Evolutionary conservation across 306 rosid species (phyloP).

Genomic region (Pyrus bretschneideri): DNA sequence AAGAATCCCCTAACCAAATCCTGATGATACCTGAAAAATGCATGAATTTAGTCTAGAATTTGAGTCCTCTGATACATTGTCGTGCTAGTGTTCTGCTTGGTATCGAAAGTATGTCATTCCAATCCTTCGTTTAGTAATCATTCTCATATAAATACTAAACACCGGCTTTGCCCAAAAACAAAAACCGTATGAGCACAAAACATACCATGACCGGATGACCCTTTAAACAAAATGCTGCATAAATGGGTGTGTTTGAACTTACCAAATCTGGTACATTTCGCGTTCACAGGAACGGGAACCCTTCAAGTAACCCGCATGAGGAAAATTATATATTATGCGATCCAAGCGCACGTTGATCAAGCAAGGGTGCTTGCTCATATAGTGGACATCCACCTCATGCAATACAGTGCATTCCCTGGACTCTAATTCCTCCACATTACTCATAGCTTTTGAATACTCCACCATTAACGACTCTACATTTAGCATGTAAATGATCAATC

Average conservation of each 20-base stretch:
- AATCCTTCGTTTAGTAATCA: background rate
- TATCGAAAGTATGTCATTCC: background rate
- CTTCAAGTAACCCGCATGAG: slow-evolving; percentile 21
- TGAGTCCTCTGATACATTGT: background rate
- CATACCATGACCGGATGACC: background rate
- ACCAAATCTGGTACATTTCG: background rate
- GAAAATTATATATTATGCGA: slow-evolving; percentile 20
- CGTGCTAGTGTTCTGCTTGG: background rate
- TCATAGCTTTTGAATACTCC: slow-evolving; percentile 1
- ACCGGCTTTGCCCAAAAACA: background rate
- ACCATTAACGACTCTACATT: background rate
- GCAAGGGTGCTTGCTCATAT: background rate
- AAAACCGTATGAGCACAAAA: background rate
- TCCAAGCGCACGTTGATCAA: background rate
- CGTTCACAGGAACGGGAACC: background rate
- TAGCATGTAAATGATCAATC: background rate
- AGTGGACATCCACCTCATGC: slow-evolving; percentile 1
- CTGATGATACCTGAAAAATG: slow-evolving; percentile 25
- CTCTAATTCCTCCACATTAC: slow-evolving; percentile 2
- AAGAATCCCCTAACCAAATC: slow-evolving; percentile 23
- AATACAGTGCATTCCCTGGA: background rate
- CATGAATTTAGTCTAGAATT: background rate
- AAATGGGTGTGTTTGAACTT: background rate
- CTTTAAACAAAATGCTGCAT: background rate
- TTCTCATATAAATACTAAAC: background rate